phyloP scores from a whole-genome alignment of 2,329 filamentous ascomycete genomes.

The Pseudocercospora cruenta region DNA sequence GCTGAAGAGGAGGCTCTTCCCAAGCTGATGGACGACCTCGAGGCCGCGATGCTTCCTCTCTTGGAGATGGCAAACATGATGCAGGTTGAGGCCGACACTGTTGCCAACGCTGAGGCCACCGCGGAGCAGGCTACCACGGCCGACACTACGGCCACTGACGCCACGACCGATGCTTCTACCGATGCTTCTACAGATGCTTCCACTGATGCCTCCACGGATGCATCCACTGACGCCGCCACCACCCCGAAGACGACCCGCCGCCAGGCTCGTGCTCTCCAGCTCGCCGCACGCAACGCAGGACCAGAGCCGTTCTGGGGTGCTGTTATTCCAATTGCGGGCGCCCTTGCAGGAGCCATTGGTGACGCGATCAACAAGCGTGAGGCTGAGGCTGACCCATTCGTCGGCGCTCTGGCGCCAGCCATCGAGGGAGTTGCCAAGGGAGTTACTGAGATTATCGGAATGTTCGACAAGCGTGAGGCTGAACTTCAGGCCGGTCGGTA shows the following conservation, averaged over 20 bases:
- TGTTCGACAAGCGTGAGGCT: not conserved
- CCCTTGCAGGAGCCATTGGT: not conserved
- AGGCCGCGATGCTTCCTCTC: not conserved
- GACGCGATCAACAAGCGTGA: not conserved
- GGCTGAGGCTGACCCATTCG: not conserved
- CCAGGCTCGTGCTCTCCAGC: not conserved
- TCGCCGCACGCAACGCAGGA: not conserved
- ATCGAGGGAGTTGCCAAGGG: not conserved
- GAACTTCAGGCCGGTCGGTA: not conserved
- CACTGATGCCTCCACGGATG: not conserved
- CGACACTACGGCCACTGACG: no score
- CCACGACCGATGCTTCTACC: no score
- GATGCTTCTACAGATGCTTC: not conserved
- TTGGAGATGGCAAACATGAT: not conserved
- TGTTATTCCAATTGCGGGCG: not conserved
- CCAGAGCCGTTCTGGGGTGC: not conserved
- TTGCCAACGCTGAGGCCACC: not conserved
- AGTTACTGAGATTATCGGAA: not conserved
- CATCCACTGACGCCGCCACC: not conserved
- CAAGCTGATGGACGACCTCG: not conserved
- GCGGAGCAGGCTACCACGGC: no score
- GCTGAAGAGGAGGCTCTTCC: not conserved
- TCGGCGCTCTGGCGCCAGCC: not conserved
- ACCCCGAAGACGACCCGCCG: not conserved
- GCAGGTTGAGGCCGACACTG: not conserved